Conservation (phyloP, 2,329 filamentous ascomycete species). For the Paecilomyces fulvus region DNA sequence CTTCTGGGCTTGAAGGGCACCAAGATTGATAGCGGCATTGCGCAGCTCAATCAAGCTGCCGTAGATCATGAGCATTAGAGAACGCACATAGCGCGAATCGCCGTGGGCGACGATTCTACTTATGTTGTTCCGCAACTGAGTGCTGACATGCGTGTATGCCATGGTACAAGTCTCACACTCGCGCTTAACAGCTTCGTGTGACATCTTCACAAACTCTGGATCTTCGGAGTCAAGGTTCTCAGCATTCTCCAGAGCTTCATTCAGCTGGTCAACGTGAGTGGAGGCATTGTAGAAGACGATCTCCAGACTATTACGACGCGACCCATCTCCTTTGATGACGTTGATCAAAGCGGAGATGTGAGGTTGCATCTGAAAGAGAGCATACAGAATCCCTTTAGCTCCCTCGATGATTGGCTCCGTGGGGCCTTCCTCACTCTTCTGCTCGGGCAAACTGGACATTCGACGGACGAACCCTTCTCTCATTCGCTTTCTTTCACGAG, state of each 20-base stretch:
- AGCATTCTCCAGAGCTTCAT: slow-evolving; percentile 44
- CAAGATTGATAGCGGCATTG: slow-evolving; percentile 49
- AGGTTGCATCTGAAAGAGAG: slow-evolving; percentile 44
- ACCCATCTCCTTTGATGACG: slow-evolving; percentile 39
- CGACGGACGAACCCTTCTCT: slow-evolving; percentile 41
- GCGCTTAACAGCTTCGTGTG: slow-evolving; percentile 35
- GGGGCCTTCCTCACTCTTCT: slow-evolving; percentile 40
- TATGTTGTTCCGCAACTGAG: slow-evolving; percentile 40
- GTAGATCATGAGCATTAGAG: slow-evolving; percentile 51
- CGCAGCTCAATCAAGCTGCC: slow-evolving; percentile 51
- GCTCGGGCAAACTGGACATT: slow-evolving; percentile 50
- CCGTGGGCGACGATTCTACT: slow-evolving; percentile 46
- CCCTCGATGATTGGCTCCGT: slow-evolving; percentile 46
- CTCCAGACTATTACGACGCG: slow-evolving; percentile 44
- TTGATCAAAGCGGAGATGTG: slow-evolving; percentile 40
- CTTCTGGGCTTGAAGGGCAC: slow-evolving; percentile 30
- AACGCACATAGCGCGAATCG: slow-evolving; percentile 50
- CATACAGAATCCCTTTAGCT: slow-evolving; percentile 48
- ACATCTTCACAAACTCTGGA: slow-evolving; percentile 34
- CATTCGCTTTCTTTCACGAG: slow-evolving; percentile 32
- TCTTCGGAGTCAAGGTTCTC: slow-evolving; percentile 44
- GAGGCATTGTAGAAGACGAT: slow-evolving; percentile 50
- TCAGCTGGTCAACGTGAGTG: slow-evolving; percentile 48
- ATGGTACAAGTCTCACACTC: slow-evolving; percentile 43
- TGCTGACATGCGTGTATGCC: slow-evolving; percentile 42